phyloP scores from a whole-genome alignment of 495 filamentous ascomycete species.

The Aspergillus wentii region DNA sequence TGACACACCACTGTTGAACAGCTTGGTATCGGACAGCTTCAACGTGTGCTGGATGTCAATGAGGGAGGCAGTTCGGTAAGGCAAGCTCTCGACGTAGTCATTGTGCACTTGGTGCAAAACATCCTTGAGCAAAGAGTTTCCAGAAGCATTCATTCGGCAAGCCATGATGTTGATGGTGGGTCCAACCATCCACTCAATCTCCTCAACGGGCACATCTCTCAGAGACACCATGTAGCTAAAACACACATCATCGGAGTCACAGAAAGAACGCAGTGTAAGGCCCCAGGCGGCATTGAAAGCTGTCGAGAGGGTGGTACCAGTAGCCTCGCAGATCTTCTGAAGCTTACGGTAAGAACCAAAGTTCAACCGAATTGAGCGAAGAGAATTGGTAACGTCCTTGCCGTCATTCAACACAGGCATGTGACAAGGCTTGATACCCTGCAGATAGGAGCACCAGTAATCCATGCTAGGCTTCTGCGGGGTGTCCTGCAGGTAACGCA shows the following conservation, averaged over 20 bases:
- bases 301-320: conserved; percentile 47
- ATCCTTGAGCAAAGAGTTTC: conserved; percentile 27
- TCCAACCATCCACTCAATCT: conserved; percentile 48
- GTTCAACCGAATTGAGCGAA: conserved; percentile 18
- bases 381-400: conserved; percentile 7
- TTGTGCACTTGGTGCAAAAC: conserved; percentile 42
- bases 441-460: conserved; percentile 46
- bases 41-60: conserved; percentile 53
- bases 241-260: conserved; percentile 48
- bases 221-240: conserved; percentile 53
- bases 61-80: conserved; percentile 48
- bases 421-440: conserved; percentile 35
- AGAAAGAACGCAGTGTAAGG: conserved; percentile 47
- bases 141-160: conserved; percentile 39
- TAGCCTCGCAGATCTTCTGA: conserved; percentile 39
- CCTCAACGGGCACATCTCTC: conserved; percentile 41
- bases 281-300: conserved; percentile 54
- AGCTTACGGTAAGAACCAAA: conserved; percentile 36
- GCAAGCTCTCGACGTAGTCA: conserved; percentile 43
- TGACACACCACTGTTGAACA: conserved; percentile 44
- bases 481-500: conserved; percentile 38
- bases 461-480: conserved; percentile 28
- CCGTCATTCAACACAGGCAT: conserved; percentile 20
- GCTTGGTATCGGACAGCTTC: conserved; percentile 26
- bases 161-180: conserved; percentile 55